phyloP scores from a whole-genome alignment of 1,139 yeast species.

The Diutina siamensis region DNA sequence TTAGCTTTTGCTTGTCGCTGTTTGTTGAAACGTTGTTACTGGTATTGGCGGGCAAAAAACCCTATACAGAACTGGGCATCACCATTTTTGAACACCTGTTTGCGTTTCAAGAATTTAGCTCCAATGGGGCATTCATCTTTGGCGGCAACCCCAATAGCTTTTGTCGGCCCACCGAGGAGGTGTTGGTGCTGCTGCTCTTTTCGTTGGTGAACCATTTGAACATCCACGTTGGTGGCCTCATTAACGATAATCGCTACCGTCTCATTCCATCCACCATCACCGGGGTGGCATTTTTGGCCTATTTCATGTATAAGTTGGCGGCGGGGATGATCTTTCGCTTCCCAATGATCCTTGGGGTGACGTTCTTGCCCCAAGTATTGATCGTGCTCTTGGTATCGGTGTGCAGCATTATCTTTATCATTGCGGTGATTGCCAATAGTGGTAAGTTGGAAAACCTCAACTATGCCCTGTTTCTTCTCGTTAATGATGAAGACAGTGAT shows the following conservation, averaged over 20 bases:
- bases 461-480: slow-evolving; percentile 33
- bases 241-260: slow-evolving; percentile 40
- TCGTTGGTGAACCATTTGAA: slow-evolving; percentile 44
- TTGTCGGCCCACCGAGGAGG: slow-evolving; percentile 40
- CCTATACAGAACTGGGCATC: slow-evolving; percentile 56
- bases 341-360: slow-evolving; percentile 44
- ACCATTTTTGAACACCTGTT: slow-evolving; percentile 65
- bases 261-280: slow-evolving; percentile 50
- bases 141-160: slow-evolving; percentile 12
- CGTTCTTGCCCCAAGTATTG: slow-evolving; percentile 51
- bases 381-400: slow-evolving; percentile 37
- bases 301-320: slow-evolving; percentile 22
- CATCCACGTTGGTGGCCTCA: slow-evolving; percentile 46
- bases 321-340: slow-evolving; percentile 21
- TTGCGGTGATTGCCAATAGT: slow-evolving; percentile 54
- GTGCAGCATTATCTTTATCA: slow-evolving; percentile 38
- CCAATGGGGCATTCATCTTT: slow-evolving; percentile 23
- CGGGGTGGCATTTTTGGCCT: slow-evolving; percentile 38
- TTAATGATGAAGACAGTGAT: slow-evolving; percentile 22
- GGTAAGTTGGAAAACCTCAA: slow-evolving; percentile 33
- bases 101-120: slow-evolving; percentile 60
- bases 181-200: slow-evolving; percentile 39
- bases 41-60: slow-evolving; percentile 45
- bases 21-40: slow-evolving; percentile 62
- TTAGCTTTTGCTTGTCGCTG: slow-evolving; percentile 50